phyloP scores from a whole-genome alignment of 2,329 filamentous ascomycete genomes.

The Verticillium klebahnii region DNA sequence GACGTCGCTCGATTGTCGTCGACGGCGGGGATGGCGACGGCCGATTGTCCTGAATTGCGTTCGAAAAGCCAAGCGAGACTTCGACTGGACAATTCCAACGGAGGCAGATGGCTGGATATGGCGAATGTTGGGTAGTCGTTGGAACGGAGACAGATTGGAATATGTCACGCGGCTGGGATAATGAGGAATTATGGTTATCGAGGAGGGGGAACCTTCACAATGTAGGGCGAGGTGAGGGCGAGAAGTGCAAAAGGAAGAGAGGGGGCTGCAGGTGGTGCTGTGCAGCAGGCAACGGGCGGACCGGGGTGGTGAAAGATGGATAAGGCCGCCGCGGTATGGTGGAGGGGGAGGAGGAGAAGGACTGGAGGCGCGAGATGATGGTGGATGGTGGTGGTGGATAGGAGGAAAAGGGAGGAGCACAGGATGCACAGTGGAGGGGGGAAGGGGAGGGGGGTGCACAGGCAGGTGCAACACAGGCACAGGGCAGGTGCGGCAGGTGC shows the following conservation, averaged over 20 bases:
- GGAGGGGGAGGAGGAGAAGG: neutral
- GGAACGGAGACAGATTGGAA: neutral
- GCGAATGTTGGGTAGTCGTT: neutral
- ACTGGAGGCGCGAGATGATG: neutral
- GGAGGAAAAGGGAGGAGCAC: constrained; percentile 7
- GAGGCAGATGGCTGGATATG: neutral
- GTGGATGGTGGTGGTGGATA: constrained; percentile 5
- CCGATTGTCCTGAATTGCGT: neutral
- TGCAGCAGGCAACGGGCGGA: neutral
- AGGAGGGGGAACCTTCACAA: neutral
- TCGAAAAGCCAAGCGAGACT: neutral
- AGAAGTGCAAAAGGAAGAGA: neutral
- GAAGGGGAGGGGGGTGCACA: neutral
- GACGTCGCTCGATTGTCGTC: neutral
- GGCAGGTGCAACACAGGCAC: neutral
- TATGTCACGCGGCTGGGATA: neutral
- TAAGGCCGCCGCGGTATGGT: neutral
- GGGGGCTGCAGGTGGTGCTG: neutral
- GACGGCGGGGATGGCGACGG: neutral
- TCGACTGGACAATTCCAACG: neutral
- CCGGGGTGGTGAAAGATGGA: neutral
- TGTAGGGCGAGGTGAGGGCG: neutral
- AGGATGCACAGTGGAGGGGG: neutral
- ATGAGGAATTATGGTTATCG: neutral
- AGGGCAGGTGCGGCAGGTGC: neutral